Base-by-base conservation (phyloP, 176 grass and related monocot species). In the Thalia dealbata region DNA sequence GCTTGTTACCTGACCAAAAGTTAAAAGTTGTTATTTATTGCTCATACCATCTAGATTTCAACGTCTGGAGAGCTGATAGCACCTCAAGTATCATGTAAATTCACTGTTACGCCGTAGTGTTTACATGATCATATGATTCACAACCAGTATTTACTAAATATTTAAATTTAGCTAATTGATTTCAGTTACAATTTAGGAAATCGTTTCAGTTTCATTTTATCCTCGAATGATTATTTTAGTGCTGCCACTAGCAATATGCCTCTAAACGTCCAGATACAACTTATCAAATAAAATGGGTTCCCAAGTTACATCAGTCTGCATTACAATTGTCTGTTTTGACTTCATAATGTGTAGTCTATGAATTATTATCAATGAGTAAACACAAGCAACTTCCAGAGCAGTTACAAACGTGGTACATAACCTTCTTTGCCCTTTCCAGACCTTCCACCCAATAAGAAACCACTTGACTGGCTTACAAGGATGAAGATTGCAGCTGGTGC, bases 401-500 rank as follows among this genome's bases (percentile, higher is more conserved):
- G 26, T 24, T 63, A 15, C 9, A 16, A 2, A 28, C 29, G 25
- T 63, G 26, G 61, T 63, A 28, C 43, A 68, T 68, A 68, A 68
- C 35, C 18, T 21, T 10, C 23, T 68, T 63, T 23, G 23, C 13
- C 44, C 1, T 44, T 14, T 43, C 32, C 86, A 96, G 92, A 96
- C 79, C 84, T 96, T 77, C 80, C 84, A 73, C 89, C 89, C 68
- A 84, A 83, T 52, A 87, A 89, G 80, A 75, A 80, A 30, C 44
- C 72, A 30, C 79, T 96, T 80, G 82, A 92, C 76, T 96, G 92
- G 92, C 80, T 75, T 46, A 96, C 84, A 67, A 86, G 92, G 76
- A 96, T 96, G 92, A 96, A 89, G 82, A 91, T 96, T 9, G 89
- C 92, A 61, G 92, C 92, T 55, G 92, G 92, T 75, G 92, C 89